Evolutionary conservation across 164 flowering plant genomes (phyloP).

Genomic region (Stephania yunnanensis): DNA sequence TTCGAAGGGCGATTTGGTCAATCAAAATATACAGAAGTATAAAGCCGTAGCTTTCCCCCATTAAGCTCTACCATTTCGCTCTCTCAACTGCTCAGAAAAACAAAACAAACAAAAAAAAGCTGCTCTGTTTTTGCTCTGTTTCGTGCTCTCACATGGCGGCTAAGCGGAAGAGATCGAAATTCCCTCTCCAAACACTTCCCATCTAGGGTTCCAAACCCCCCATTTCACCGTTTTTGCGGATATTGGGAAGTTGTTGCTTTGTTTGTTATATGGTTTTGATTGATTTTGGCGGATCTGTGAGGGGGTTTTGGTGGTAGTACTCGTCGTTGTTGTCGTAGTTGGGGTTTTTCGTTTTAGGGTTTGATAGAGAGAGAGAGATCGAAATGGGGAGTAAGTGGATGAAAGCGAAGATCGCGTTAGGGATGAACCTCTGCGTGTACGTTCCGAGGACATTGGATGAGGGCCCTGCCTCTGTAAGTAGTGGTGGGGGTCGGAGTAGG

Average conservation of each 20-base stretch:
- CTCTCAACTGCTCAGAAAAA: not conserved
- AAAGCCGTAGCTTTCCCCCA: constrained; percentile 1
- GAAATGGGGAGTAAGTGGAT: constrained; percentile 81
- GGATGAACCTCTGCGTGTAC: constrained; percentile 47
- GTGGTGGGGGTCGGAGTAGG: constrained; percentile 14
- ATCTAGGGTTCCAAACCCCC: not conserved
- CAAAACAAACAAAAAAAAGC: too few species aligned
- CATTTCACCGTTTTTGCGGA: not conserved
- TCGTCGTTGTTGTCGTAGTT: constrained; percentile 12
- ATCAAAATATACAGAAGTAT: not conserved
- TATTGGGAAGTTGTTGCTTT: too few species aligned
- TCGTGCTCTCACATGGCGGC: constrained; percentile 17
- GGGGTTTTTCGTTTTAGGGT: not conserved
- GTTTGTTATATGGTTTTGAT: too few species aligned
- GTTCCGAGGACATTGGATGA: constrained; percentile 44
- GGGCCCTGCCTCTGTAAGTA: constrained; percentile 16
- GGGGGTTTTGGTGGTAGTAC: too few species aligned
- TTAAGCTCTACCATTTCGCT: not conserved
- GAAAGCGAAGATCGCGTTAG: constrained; percentile 66
- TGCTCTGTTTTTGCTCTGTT: too few species aligned
- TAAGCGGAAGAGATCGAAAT: constrained; percentile 1
- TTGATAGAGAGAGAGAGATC: not conserved
- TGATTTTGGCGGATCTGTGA: too few species aligned
- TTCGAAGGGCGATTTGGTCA: not conserved
- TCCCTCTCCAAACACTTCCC: too few species aligned